Conservation (phyloP, 2,329 filamentous ascomycete species). For the Exophiala alcalophila region DNA sequence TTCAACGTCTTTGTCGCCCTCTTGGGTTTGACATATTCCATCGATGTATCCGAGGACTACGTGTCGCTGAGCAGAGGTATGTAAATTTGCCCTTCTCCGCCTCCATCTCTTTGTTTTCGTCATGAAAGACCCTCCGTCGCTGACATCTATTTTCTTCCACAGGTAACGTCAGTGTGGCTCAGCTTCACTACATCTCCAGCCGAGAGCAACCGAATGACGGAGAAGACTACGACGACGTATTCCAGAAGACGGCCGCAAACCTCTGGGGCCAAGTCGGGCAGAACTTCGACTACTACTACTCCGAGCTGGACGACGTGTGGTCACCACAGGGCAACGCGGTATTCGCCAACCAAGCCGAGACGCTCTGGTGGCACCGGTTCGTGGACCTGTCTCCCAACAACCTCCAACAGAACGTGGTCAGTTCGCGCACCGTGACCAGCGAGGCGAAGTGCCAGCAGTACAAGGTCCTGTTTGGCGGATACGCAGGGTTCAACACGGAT, state of each 20-base stretch:
- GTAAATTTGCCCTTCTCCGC: neutral
- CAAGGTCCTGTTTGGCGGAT: slow-evolving; percentile 11
- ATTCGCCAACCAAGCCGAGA: slow-evolving; percentile 44
- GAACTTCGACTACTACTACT: slow-evolving; percentile 4
- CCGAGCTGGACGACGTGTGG: slow-evolving; percentile 38
- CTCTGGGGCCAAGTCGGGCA: slow-evolving; percentile 23
- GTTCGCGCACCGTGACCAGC: slow-evolving; percentile 11
- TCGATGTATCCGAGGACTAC: slow-evolving; percentile 15
- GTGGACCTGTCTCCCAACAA: slow-evolving; percentile 6
- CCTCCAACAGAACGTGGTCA: neutral
- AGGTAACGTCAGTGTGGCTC: slow-evolving; percentile 11
- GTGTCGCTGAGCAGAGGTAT: slow-evolving; percentile 7
- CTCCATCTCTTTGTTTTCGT: no score
- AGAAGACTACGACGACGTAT: neutral
- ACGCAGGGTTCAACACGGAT: slow-evolving; percentile 12
- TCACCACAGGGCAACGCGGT: slow-evolving; percentile 25
- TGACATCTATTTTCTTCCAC: neutral
- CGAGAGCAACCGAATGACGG: slow-evolving; percentile 1
- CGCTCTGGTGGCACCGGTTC: slow-evolving; percentile 12
- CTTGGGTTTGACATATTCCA: slow-evolving; percentile 26
- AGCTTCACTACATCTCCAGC: slow-evolving; percentile 15
- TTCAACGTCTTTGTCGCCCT: slow-evolving; percentile 22
- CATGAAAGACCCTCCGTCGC: neutral
- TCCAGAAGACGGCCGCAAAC: slow-evolving; percentile 19
- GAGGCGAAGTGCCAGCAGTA: slow-evolving; percentile 15